These are phyloP conservation scores for Pichia sp. DNA, from an alignment of 1,139 yeast genomes.

Conservation along the genomic window DNA sequence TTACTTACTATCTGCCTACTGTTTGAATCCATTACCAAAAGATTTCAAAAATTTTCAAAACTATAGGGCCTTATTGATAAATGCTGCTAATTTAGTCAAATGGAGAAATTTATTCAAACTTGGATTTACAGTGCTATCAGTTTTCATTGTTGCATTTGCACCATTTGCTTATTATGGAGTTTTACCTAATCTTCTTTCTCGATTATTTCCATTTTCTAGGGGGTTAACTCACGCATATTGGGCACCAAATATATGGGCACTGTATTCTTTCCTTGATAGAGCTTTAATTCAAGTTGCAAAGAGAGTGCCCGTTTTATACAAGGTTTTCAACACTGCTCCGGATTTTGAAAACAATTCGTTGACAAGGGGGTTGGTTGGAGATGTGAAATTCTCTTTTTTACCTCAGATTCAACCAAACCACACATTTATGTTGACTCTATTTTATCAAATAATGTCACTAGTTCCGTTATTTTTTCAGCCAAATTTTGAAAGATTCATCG, in stretches of 20 bases:
- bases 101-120: slow-evolving; percentile 56
- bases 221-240: slow-evolving; percentile 97
- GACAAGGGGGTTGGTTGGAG: slow-evolving; percentile 90
- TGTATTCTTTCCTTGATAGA: slow-evolving; percentile 82
- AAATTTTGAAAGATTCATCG: slow-evolving; percentile 68
- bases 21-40: slow-evolving; percentile 35
- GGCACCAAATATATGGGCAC: slow-evolving; percentile 98
- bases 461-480: slow-evolving; percentile 73
- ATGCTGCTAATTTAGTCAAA: slow-evolving; percentile 35
- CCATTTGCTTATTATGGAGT: slow-evolving; percentile 68
- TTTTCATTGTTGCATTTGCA: slow-evolving; percentile 64
- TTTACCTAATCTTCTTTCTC: slow-evolving; percentile 51
- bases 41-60: slow-evolving; percentile 2
- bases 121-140: slow-evolving; percentile 54
- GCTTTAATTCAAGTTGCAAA: slow-evolving; percentile 41
- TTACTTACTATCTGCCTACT: slow-evolving; percentile 64
- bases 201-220: slow-evolving; percentile 89
- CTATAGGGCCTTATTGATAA: slow-evolving; percentile 14
- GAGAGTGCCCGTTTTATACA: slow-evolving; percentile 15
- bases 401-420: slow-evolving; percentile 74
- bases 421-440: slow-evolving; percentile 71
- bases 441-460: slow-evolving; percentile 72
- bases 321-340: slow-evolving; percentile 6
- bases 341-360: slow-evolving; percentile 10
- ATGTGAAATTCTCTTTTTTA: slow-evolving; percentile 68